A percentile compares a stretch with the other conserved stretches of the same genome.
Conservation (phyloP, 148 eudicot species). For the Drosera capensis region DNA sequence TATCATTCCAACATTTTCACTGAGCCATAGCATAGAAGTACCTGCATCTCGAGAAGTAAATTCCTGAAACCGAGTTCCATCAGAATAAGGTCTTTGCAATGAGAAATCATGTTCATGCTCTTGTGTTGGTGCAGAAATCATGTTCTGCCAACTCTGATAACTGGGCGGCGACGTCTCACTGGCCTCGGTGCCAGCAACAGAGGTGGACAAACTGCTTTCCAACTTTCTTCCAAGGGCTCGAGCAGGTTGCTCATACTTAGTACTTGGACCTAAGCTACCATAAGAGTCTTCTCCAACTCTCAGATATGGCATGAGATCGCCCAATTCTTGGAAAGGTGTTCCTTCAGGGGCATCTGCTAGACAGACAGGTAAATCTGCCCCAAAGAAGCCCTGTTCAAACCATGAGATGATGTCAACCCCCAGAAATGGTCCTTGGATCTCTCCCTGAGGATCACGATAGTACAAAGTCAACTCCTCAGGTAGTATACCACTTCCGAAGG, state of each 20-base stretch:
- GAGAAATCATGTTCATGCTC: slow-evolving; percentile 22
- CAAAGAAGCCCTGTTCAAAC: slow-evolving; percentile 97
- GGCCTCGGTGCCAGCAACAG: slow-evolving; percentile 24
- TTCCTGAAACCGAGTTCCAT: slow-evolving; percentile 36
- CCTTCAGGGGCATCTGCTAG: slow-evolving; percentile 62
- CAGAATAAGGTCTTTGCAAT: slow-evolving; percentile 23
- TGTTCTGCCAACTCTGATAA: slow-evolving; percentile 39
- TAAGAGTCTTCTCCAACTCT: slow-evolving; percentile 25
- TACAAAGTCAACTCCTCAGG: slow-evolving; percentile 70
- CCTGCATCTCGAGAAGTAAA: slow-evolving; percentile 72
- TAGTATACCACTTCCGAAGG: slow-evolving; percentile 24
- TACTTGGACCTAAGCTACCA: slow-evolving; percentile 14
- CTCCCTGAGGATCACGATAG: slow-evolving; percentile 91
- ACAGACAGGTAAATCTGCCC: slow-evolving; percentile 65
- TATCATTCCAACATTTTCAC: neutral
- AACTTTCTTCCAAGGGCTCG: slow-evolving; percentile 15
- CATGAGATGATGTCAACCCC: slow-evolving; percentile 90
- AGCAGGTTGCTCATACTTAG: slow-evolving; percentile 25
- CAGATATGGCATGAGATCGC: slow-evolving; percentile 78
- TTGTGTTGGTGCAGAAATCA: no score
- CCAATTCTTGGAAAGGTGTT: slow-evolving; percentile 54
- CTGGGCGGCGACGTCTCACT: slow-evolving; percentile 19
- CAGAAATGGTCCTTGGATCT: slow-evolving; percentile 91
- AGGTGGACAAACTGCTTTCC: slow-evolving; percentile 12
- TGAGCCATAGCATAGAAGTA: slow-evolving; percentile 7